Evolutionary conservation across 768 basidiomycete genomes (phyloP).

Genomic region (Suillus weaverae): DNA sequence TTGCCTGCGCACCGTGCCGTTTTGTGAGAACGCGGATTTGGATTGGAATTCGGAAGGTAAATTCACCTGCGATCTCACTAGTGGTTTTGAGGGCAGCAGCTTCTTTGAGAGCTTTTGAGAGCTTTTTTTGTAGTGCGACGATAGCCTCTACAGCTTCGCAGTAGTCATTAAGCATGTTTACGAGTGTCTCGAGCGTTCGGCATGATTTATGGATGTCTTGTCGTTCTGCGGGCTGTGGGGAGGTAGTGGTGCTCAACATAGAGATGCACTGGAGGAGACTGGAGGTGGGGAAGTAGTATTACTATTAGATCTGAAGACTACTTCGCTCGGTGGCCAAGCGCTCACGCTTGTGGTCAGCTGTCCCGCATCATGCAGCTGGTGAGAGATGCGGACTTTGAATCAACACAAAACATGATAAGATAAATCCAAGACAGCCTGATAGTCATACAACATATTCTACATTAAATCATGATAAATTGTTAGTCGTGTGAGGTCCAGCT

Average conservation of each 20-base stretch:
- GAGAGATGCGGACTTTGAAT: slow-evolving; percentile 3
- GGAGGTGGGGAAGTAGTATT: background rate
- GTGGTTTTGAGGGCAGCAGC: slow-evolving; percentile 61
- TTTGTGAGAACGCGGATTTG: slow-evolving; percentile 2
- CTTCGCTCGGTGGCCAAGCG: background rate
- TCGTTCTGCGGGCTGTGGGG: slow-evolving; percentile 52
- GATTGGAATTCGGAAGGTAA: background rate
- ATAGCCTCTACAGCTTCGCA: slow-evolving; percentile 67
- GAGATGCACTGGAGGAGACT: background rate
- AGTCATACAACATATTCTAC: background rate
- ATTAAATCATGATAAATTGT: background rate
- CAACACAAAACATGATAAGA: background rate
- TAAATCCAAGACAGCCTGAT: background rate
- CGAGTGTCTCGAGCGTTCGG: slow-evolving; percentile 68
- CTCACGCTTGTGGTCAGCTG: background rate
- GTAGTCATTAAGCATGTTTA: slow-evolving; percentile 70
- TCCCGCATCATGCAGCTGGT: background rate
- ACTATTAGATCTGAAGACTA: background rate
- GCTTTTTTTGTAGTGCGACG: slow-evolving; percentile 69
- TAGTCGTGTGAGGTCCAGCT: background rate
- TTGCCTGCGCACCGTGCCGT: slow-evolving; percentile 47
- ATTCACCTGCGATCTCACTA: slow-evolving; percentile 61
- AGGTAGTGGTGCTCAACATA: slow-evolving; percentile 15
- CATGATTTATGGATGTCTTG: slow-evolving; percentile 79
- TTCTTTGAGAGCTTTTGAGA: slow-evolving; percentile 69